Base-by-base conservation (phyloP, 1,284 basidiomycete species). In the Ustilago hordei region DNA sequence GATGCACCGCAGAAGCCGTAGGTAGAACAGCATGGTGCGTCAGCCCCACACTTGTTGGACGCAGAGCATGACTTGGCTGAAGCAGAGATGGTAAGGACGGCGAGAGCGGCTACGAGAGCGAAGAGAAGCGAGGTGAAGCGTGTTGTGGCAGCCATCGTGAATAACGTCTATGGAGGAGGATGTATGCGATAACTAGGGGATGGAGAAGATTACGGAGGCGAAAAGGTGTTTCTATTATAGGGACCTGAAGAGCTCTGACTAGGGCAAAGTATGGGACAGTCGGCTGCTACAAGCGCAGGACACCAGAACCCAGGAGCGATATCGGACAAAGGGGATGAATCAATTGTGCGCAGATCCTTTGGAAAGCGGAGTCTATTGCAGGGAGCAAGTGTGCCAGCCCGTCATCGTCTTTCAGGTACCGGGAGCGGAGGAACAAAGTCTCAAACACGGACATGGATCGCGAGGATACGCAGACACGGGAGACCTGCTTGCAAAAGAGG, bases 1-100 rank as follows among this genome's bases (percentile, higher is more conserved):
- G 57, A 28, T 32, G 39, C 57, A 36, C 80, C 80, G 43, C 80
- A 81, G 63, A 61, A 75, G 55, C 76, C 76, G 60, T 71, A 74
- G 32, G 64, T 50, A 3, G 60, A 65, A 38, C 74, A 76, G 56
- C 76, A 78, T 13, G 76, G 76, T 2, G 76, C 65, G 6, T 64
- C 38, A 6, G 43, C 32, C 15, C 55, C 59, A 47, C 76, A 78
- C n/a, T 65, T 57, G 15, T 55, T 56, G 32, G 62, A 60, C 17
- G 76, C 55, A 11, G 62, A 62, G 50, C 76, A 78, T 38, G 17
- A 15, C n/a, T 61, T 55, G 4, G 74, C 69, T 0, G 55, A 57
- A 2, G 41, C 55, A 36, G 52, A 39, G 41, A 55, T 23, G 23
- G 69, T 60, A 15, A 75, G 54, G 43, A 65, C 31, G 2, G 63